Base-by-base conservation (phyloP, 805 yeast species). In the Cyberlindnera americana region DNA sequence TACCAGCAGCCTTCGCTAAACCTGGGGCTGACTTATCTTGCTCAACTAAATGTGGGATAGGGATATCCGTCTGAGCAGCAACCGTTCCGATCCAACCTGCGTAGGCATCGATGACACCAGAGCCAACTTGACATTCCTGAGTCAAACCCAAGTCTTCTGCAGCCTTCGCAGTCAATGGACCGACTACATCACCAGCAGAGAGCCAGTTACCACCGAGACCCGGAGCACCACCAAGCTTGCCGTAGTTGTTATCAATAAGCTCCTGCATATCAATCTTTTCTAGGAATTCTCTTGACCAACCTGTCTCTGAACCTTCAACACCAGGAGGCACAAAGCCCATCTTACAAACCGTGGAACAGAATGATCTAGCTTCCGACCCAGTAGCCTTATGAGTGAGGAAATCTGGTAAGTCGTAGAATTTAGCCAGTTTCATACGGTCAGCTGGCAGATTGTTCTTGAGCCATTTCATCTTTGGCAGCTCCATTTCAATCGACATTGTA, bases 81-180 rank as follows among this genome's bases (percentile, higher is more conserved):
- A 91, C 96, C 1, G 98, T 93, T 41, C 99, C 99, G 40, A 93
- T 78, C 97, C 98, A 93, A 32, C 99, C 99, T 4, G 98, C 95
- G 59, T 93, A 93, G 6, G 98, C 97, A 61, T 93, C 99, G 58
- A 93, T 93, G 27, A 93, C 95, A 57, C 96, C 97, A 1, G 95
- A 81, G 7, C 96, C 97, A 29, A 93, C 98, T 23, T 79, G 77
- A 64, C 95, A 84, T 37, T 72, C 70, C 17, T 83, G 73, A 9
- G 93, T 75, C 47, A 93, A 72, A 10, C 98, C 98, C 54, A 93
- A 70, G 40, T 87, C 89, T 30, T 71, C 73, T 17, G 97, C 97
- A 5, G 96, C 77, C 29, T 65, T 53, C 19, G 66, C 66, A 15
- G 77, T 69, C 47, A 93, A 70, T 37, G 78, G 69, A 22, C 97